These are phyloP conservation scores for Kuraishia ogatae DNA, from an alignment of 805 yeast genomes.

Conservation along the genomic window DNA sequence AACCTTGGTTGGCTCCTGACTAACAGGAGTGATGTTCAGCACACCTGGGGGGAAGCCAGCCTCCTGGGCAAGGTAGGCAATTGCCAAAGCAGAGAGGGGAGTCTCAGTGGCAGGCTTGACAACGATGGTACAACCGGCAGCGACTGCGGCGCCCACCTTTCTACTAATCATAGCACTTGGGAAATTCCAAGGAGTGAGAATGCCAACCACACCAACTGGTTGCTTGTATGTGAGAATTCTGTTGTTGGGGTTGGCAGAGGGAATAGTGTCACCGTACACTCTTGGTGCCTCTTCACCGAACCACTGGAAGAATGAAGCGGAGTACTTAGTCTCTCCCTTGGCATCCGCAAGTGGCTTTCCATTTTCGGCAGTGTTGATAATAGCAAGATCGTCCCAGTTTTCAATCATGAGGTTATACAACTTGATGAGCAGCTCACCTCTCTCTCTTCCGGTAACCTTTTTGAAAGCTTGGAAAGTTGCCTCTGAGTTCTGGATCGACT, in stretches of 20 bases:
- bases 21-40: slow-evolving; percentile 52
- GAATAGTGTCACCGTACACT: slow-evolving; percentile 54
- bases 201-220: slow-evolving; percentile 78
- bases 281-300: slow-evolving; percentile 78
- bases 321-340: slow-evolving; percentile 57
- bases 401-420: slow-evolving; percentile 46
- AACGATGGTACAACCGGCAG: slow-evolving; percentile 74
- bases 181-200: slow-evolving; percentile 80
- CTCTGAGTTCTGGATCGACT: slow-evolving; percentile 49
- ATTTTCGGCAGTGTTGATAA: slow-evolving; percentile 56
- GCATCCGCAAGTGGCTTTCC: slow-evolving; percentile 71
- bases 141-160: slow-evolving; percentile 67
- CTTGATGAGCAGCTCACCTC: slow-evolving; percentile 42
- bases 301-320: slow-evolving; percentile 83
- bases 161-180: slow-evolving; percentile 75
- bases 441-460: slow-evolving; percentile 44
- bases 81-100: slow-evolving; percentile 64
- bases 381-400: slow-evolving; percentile 59
- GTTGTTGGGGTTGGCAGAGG: slow-evolving; percentile 37
- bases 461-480: slow-evolving; percentile 44
- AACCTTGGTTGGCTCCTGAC: slow-evolving; percentile 26
- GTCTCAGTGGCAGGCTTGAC: slow-evolving; percentile 75
- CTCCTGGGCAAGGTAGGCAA: slow-evolving; percentile 48
- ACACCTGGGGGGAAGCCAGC: slow-evolving; percentile 73
- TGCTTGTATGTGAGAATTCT: slow-evolving; percentile 55